Evolutionary conservation across 805 yeast species (phyloP).

Genomic region (Barnettozyma californica): DNA sequence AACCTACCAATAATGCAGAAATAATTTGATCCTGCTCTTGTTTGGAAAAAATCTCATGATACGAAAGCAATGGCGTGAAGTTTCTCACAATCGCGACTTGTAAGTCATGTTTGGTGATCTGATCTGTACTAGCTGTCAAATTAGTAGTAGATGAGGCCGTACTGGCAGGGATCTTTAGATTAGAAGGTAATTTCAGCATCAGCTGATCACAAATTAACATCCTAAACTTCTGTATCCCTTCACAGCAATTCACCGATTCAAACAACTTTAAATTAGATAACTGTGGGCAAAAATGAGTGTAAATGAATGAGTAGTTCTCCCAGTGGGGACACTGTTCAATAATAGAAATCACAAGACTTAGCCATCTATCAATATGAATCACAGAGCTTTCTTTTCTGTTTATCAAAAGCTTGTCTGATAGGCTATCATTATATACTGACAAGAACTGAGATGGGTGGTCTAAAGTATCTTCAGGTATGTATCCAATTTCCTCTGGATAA

Average conservation of each 20-base stretch:
- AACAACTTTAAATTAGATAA: conserved; percentile 54
- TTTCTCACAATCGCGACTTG: conserved; percentile 62
- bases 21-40: conserved; percentile 61
- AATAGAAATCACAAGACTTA: conserved; percentile 42
- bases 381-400: conserved; percentile 21
- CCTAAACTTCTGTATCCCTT: conserved; percentile 37
- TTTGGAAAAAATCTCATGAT: conserved; percentile 47
- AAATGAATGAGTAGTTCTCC: conserved; percentile 63
- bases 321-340: conserved; percentile 54
- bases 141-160: background rate
- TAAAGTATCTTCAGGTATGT: conserved; percentile 41
- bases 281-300: conserved; percentile 70
- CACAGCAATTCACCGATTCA: conserved; percentile 28
- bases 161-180: conserved; percentile 34
- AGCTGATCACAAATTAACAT: conserved; percentile 55
- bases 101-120: conserved; percentile 51
- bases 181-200: conserved; percentile 41
- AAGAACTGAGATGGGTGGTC: conserved; percentile 32
- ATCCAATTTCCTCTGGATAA: conserved; percentile 52
- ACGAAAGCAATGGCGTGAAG: conserved; percentile 58
- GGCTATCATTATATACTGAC: conserved; percentile 6
- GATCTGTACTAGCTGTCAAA: conserved; percentile 1
- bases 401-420: conserved; percentile 14
- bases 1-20: conserved; percentile 51
- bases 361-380: conserved; percentile 48